phyloP scores from a whole-genome alignment of 1,284 basidiomycete genomes.

The Ustilago bromivora region DNA sequence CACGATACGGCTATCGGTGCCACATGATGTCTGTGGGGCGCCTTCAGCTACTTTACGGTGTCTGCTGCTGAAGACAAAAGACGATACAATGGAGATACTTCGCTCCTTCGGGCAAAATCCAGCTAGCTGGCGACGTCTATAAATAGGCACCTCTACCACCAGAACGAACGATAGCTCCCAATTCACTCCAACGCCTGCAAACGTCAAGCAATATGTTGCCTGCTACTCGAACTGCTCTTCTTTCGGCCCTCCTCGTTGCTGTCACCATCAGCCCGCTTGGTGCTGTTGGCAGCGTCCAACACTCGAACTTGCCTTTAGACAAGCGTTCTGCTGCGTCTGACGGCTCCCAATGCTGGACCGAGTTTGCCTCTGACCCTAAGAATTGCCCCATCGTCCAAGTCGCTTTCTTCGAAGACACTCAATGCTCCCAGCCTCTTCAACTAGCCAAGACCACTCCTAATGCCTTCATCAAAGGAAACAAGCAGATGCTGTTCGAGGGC shows the following conservation, averaged over 20 bases:
- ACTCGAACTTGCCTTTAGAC: conserved; percentile 12
- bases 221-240: conserved; percentile 6
- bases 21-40: not conserved
- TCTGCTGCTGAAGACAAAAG: not conserved
- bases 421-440: conserved; percentile 19
- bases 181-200: not conserved
- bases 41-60: not conserved
- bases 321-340: conserved; percentile 15
- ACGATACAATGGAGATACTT: not conserved
- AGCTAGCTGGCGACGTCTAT: not conserved
- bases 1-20: not conserved
- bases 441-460: conserved; percentile 1
- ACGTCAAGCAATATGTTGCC: conserved; percentile 10
- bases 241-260: conserved; percentile 18
- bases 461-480: conserved; percentile 25
- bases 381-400: conserved; percentile 32
- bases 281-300: conserved; percentile 16
- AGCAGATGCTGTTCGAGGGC: conserved; percentile 36
- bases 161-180: not conserved
- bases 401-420: conserved; percentile 30
- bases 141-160: not conserved
- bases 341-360: conserved; percentile 23
- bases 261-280: conserved; percentile 7
- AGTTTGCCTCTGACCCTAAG: conserved; percentile 23
- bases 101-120: not conserved